Percentiles rank a stretch among this genome's conserved stretches.
Evolutionary conservation across 2,329 filamentous ascomycete genomes (phyloP).

Genomic region (Xylariaceae sp.): DNA sequence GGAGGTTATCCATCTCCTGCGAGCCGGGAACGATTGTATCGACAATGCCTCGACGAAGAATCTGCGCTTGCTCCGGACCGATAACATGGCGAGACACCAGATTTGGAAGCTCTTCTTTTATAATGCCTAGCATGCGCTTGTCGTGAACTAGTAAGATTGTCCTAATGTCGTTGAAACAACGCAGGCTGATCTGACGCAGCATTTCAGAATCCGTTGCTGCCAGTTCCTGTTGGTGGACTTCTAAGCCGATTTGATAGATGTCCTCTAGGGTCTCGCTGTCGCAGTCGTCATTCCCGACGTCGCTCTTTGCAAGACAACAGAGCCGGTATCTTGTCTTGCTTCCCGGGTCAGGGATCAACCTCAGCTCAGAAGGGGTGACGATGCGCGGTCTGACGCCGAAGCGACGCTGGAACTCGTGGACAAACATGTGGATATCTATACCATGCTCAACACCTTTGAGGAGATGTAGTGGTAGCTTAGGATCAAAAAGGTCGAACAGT

Average conservation of each 20-base stretch:
- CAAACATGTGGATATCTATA: conserved; percentile 40
- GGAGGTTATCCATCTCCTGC: conserved; percentile 21
- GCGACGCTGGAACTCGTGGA: conserved; percentile 27
- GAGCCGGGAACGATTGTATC: conserved; percentile 37
- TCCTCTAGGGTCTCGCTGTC: conserved; percentile 32
- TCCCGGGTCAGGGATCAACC: conserved; percentile 28
- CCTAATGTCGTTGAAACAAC: conserved; percentile 41
- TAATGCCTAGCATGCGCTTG: conserved; percentile 41
- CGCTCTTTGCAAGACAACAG: conserved; percentile 27
- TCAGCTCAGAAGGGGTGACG: conserved; percentile 34
- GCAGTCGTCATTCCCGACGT: conserved; percentile 13
- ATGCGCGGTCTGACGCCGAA: conserved; percentile 33
- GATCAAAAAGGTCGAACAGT: conserved; percentile 32
- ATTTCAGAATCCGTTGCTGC: conserved; percentile 30
- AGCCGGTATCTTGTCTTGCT: conserved; percentile 28
- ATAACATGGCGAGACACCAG: conserved; percentile 29
- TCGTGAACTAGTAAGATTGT: conserved; percentile 41
- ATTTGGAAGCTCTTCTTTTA: conserved; percentile 33
- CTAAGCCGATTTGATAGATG: conserved; percentile 38
- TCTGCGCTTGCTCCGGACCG: conserved; percentile 25
- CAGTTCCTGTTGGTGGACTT: conserved; percentile 40
- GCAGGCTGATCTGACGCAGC: conserved; percentile 34
- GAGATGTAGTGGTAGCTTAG: conserved; percentile 32
- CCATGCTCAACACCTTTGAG: conserved; percentile 38
- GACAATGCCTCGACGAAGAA: conserved; percentile 29